Base-by-base conservation (phyloP, 2,329 filamentous ascomycete genomes). In the Sarocladium brachiariae region DNA sequence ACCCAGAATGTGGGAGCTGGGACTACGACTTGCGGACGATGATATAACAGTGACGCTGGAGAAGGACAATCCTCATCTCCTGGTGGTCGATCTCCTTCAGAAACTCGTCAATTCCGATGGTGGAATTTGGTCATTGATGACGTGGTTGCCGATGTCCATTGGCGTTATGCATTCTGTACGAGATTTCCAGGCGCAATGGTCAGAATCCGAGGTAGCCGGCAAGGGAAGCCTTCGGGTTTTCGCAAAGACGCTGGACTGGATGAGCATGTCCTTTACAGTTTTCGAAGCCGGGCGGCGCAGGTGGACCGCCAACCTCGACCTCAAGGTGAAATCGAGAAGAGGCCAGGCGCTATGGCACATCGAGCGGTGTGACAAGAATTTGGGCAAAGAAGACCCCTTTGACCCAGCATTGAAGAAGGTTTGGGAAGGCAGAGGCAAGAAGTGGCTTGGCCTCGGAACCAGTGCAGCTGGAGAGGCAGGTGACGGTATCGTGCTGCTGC, bases 51-150 rank as follows among this genome's bases (percentile, higher is more conserved):
- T 93, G 24, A 67, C 71, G 23, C 70, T 92, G 18, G 75, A 83
- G 35, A 68, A 70, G 13, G 73, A 72, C 11, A 89, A 87, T 58
- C 86, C 87, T 2, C 86, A 90, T 59, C 69, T 84, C 39, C 77
- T 82, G 16, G 74, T 86, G 11, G 67, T 75, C 18, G 79, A 83
- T 55, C 69, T 78, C 39, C 70, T 89, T 53, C 75, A 74, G 50
- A 70, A 68, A 3, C 68, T 83, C 7, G 75, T 83, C 53, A 85
- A 85, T 60, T 70, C 73, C 35, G 62, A 73, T 34, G 70, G 63
- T 49, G 76, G 62, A 58, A 87, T 70, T 61, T 75, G 65, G 58
- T 75, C 58, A 58, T 77, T 72, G 65, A 81, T 71, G 58, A 68
- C 65, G 53, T 82, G 70, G 60, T 68, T 87, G 24, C 74, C 76